A percentile compares a stretch with the other conserved stretches of the same genome.
phyloP scores from a whole-genome alignment of 306 rosid genomes.

The Castanospermum australe region DNA sequence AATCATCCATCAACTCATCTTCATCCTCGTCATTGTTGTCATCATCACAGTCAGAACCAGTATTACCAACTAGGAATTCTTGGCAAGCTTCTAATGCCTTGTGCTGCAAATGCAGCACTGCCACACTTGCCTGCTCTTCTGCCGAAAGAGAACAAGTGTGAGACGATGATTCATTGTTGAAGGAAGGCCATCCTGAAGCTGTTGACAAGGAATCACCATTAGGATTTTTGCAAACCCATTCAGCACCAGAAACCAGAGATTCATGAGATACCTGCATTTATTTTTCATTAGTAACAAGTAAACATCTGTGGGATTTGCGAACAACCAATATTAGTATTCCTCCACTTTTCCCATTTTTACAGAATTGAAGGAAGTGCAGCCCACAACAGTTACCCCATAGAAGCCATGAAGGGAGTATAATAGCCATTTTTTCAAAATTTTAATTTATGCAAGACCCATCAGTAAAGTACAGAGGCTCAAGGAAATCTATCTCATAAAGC shows the following conservation, averaged over 20 bases:
- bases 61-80: conserved; percentile 24
- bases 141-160: not conserved
- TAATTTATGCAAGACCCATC: too few relatives aligned
- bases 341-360: not conserved
- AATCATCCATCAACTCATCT: conserved; percentile 10
- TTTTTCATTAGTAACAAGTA: not conserved
- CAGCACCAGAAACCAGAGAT: not conserved
- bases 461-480: not conserved
- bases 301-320: not conserved
- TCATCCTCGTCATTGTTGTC: conserved; percentile 12
- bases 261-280: not conserved
- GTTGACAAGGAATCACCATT: not conserved
- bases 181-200: conserved; percentile 27
- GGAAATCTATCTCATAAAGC: not conserved
- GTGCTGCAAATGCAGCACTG: conserved; percentile 32
- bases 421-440: too few relatives aligned
- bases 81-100: conserved; percentile 40
- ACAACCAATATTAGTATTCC: not conserved
- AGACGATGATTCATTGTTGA: not conserved
- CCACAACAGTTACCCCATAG: not conserved
- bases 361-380: not conserved
- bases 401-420: too few relatives aligned
- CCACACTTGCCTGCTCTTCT: conserved; percentile 13
- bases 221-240: not conserved
- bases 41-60: conserved; percentile 26